Percentiles rank a stretch among this genome's conserved stretches.
These are phyloP conservation scores for Petunia axillaris DNA, from an alignment of 257 asterid genomes.

Conservation along the genomic window DNA sequence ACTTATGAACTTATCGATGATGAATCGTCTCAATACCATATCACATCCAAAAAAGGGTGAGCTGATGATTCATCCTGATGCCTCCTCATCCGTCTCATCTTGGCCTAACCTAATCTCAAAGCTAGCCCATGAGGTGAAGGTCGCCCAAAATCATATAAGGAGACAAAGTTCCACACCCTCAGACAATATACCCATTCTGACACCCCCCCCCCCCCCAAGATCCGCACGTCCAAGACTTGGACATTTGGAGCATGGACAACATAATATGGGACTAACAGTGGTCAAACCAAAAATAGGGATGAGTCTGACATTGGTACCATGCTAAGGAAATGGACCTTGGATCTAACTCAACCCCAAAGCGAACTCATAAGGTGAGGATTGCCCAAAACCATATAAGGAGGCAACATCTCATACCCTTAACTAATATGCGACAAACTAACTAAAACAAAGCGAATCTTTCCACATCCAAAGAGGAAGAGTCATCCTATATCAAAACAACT, in stretches of 20 bases:
- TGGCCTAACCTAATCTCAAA: background rate
- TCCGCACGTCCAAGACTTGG: background rate
- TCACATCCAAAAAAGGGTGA: background rate
- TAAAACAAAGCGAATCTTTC: background rate
- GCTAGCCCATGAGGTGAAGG: background rate
- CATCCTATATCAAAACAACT: background rate
- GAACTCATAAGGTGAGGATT: background rate
- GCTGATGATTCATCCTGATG: conserved; percentile 13
- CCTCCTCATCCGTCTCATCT: conserved; percentile 15
- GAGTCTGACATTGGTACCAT: background rate
- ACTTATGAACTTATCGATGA: background rate
- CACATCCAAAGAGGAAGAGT: conserved; percentile 10
- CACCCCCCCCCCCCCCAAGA: background rate
- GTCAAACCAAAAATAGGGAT: conserved; percentile 16
- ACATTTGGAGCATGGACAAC: background rate
- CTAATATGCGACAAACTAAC: background rate
- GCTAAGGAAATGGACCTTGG: background rate
- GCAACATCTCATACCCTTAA: background rate
- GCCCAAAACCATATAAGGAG: background rate
- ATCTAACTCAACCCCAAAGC: conserved; percentile 7
- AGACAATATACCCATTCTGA: background rate
- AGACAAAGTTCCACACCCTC: background rate
- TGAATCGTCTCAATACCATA: background rate
- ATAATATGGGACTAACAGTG: background rate
- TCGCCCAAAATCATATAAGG: background rate